A percentile compares a stretch with the other conserved stretches of the same genome.
Evolutionary conservation across 139 green algal species (phyloP).

Genomic region (Chlorella sp.): DNA sequence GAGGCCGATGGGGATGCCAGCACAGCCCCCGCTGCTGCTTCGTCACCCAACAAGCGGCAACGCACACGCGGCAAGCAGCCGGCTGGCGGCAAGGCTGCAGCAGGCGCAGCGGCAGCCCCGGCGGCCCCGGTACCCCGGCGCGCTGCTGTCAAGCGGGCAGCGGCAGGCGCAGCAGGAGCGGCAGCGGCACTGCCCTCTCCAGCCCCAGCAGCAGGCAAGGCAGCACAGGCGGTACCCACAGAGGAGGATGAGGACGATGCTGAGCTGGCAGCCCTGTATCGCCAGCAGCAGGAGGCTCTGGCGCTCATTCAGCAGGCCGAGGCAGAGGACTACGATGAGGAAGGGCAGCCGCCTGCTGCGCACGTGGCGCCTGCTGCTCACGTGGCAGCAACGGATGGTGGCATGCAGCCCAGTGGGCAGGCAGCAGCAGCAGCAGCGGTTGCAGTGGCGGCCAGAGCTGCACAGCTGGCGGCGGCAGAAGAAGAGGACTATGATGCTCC

Average conservation of each 20-base stretch:
- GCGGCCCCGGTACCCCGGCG: background rate
- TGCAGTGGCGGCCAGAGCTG: too few species aligned
- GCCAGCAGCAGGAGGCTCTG: slow-evolving; percentile 8
- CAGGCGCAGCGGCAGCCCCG: too few species aligned
- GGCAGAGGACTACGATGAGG: background rate
- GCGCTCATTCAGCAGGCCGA: slow-evolving; percentile 1
- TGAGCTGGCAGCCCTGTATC: background rate
- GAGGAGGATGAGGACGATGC: background rate
- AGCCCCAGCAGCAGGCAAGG: background rate
- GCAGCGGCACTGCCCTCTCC: background rate
- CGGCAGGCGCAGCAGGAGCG: background rate
- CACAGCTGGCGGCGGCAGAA: background rate
- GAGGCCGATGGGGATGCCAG: background rate
- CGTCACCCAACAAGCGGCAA: background rate
- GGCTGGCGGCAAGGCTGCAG: too few species aligned
- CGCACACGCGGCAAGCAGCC: background rate
- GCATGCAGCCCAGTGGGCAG: too few species aligned
- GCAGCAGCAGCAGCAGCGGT: too few species aligned
- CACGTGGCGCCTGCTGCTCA: too few species aligned
- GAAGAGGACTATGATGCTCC: slow-evolving; percentile 23
- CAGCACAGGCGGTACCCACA: background rate
- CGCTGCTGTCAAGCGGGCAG: background rate
- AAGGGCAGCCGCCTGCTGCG: too few species aligned
- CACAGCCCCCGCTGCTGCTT: background rate
- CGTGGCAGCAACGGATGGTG: too few species aligned